A percentile compares a stretch with the other conserved stretches of the same genome.
These are phyloP conservation scores for Emiliania huxleyi DNA, from an alignment of 78 protist species.

Conservation along the genomic window DNA sequence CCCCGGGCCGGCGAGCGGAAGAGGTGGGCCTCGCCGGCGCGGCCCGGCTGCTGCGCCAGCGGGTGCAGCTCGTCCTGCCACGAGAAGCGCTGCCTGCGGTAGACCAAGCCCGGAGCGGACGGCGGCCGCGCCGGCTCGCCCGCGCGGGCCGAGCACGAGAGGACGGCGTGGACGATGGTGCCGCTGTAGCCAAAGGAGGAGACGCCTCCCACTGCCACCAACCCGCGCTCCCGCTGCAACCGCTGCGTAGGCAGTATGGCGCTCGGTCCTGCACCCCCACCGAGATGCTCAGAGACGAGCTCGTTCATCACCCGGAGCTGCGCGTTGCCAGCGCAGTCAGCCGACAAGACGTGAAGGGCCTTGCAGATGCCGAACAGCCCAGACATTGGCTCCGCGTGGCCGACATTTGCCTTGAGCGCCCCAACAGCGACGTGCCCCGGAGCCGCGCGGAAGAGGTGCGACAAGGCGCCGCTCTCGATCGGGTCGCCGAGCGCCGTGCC, in stretches of 20 bases:
- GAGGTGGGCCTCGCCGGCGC: not conserved
- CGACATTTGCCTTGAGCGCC: not conserved
- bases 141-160: not conserved
- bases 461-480: constrained; percentile 48
- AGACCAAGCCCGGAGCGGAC: no score
- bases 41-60: not conserved
- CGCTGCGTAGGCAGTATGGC: no score
- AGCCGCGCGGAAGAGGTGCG: constrained; percentile 33
- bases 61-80: not conserved
- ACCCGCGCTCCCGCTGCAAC: no score
- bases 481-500: constrained; percentile 71
- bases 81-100: no score
- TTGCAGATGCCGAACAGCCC: not conserved
- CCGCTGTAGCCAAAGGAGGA: constrained; percentile 13
- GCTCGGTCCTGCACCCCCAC: no score
- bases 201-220: constrained; percentile 16
- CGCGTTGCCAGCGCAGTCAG: not conserved
- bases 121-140: not conserved
- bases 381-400: not conserved
- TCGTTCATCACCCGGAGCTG: not conserved
- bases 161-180: not conserved
- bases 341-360: not conserved
- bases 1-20: not conserved
- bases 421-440: not conserved
- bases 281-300: not conserved